Percentiles rank a stretch among this genome's conserved stretches.
These are phyloP conservation scores for Arthrocladium fulminans DNA, from an alignment of 2,329 filamentous ascomycete species.

Conservation along the genomic window DNA sequence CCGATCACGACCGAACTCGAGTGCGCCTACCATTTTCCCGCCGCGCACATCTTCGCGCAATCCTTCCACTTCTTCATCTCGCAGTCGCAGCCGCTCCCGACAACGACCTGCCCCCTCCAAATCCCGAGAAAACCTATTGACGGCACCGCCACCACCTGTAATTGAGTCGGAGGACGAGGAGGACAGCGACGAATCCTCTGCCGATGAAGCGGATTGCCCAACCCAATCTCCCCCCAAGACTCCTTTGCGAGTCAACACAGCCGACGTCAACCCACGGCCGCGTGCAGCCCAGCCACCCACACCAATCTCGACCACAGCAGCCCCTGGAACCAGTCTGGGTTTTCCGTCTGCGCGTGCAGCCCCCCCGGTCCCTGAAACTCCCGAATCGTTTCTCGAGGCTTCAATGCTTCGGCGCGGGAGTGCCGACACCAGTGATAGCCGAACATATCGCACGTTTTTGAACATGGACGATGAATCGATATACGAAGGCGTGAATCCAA, in stretches of 20 bases:
- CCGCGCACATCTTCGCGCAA: conserved; percentile 7
- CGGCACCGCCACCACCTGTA: conserved; percentile 12
- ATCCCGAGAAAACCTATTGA: conserved; percentile 4
- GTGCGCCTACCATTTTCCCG: not conserved
- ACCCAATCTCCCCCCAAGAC: conserved; percentile 9
- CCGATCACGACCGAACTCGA: not conserved
- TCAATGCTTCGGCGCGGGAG: conserved; percentile 19
- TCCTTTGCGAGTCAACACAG: conserved; percentile 18
- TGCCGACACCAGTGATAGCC: conserved; percentile 17
- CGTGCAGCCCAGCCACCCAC: conserved; percentile 16
- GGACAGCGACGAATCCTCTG: conserved; percentile 12
- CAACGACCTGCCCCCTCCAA: not conserved
- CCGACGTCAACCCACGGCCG: conserved; percentile 7
- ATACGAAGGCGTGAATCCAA: conserved; percentile 9
- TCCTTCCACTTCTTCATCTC: conserved; percentile 3
- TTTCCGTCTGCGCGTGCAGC: conserved; percentile 10
- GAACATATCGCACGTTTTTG: conserved; percentile 21
- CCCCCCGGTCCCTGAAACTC: conserved; percentile 18
- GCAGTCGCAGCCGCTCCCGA: conserved; percentile 8
- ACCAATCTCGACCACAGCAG: conserved; percentile 18
- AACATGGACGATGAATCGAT: conserved; percentile 24
- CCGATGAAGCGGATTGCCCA: conserved; percentile 12
- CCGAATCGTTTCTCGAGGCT: conserved; percentile 20
- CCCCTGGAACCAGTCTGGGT: conserved; percentile 10
- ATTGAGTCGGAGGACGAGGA: conserved; percentile 19